These are phyloP conservation scores for Flammula alnicola DNA, from an alignment of 1,284 basidiomycete genomes.

Conservation along the genomic window DNA sequence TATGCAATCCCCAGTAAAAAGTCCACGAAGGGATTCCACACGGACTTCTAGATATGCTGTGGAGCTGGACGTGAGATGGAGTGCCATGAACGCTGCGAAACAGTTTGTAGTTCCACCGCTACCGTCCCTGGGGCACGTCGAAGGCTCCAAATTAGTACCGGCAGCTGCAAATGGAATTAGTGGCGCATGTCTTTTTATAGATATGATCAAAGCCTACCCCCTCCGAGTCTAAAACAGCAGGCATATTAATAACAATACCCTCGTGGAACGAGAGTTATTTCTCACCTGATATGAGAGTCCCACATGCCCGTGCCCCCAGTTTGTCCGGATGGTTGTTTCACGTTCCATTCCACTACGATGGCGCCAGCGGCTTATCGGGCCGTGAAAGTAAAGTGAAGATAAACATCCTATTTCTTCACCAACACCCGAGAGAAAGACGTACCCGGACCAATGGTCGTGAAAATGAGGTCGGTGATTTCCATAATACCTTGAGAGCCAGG, in stretches of 20 bases:
- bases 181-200: constrained; percentile 1
- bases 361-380: constrained; percentile 56
- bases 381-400: constrained; percentile 4
- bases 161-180: constrained; percentile 37
- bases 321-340: constrained; percentile 56
- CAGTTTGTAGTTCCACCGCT: constrained; percentile 47
- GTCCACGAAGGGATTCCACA: not conserved
- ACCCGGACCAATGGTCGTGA: constrained; percentile 62
- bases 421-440: too few relatives aligned
- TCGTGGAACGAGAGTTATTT: not conserved
- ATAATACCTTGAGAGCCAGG: constrained; percentile 52
- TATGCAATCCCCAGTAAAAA: not conserved
- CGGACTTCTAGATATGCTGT: constrained; percentile 49
- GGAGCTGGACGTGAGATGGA: constrained; percentile 64
- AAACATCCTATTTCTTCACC: too few relatives aligned
- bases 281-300: constrained; percentile 68
- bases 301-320: constrained; percentile 67
- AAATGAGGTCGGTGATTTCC: constrained; percentile 67
- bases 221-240: constrained; percentile 8
- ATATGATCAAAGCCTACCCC: constrained; percentile 2
- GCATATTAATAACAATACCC: not conserved
- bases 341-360: constrained; percentile 77
- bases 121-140: constrained; percentile 36
- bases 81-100: constrained; percentile 61
- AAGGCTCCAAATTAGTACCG: constrained; percentile 57